A percentile compares a stretch with the other conserved stretches of the same genome.
phyloP scores from a whole-genome alignment of 2,329 filamentous ascomycete species.

The Phialophora macrospora region DNA sequence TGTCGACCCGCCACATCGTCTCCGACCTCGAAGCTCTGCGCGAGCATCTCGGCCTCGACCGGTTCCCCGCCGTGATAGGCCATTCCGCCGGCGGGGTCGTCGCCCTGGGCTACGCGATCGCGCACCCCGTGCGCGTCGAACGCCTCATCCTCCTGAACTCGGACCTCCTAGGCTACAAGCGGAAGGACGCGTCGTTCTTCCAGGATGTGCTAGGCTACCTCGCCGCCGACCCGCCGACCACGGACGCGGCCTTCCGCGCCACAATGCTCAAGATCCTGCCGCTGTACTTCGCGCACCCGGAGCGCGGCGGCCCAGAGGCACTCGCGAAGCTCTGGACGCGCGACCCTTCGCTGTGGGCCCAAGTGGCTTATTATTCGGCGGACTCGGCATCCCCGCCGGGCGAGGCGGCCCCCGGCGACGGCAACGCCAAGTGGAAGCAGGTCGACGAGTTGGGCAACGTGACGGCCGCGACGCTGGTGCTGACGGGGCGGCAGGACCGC shows the following conservation, averaged over 20 bases:
- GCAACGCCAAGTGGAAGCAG: constrained; percentile 23
- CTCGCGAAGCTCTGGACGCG: constrained; percentile 14
- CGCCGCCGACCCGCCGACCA: constrained; percentile 11
- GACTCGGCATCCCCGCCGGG: constrained; percentile 14
- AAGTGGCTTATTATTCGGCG: constrained; percentile 30
- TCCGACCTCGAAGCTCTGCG: constrained; percentile 41
- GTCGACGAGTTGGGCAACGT: constrained; percentile 34
- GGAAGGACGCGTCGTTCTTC: constrained; percentile 32
- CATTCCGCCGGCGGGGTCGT: constrained; percentile 43
- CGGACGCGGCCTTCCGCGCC: constrained; percentile 36
- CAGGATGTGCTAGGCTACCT: constrained; percentile 22
- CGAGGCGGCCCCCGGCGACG: constrained; percentile 32
- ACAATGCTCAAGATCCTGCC: constrained; percentile 35
- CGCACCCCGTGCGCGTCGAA: constrained; percentile 37
- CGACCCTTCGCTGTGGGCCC: constrained; percentile 20
- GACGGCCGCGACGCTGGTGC: constrained; percentile 39
- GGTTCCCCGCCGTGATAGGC: constrained; percentile 34
- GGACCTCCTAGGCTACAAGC: constrained; percentile 37
- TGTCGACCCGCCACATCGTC: constrained; percentile 38
- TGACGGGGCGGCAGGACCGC: constrained; percentile 40
- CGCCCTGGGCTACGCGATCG: constrained; percentile 41
- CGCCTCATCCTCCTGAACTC: constrained; percentile 39
- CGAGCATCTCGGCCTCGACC: constrained; percentile 35
- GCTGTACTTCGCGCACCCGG: constrained; percentile 40
- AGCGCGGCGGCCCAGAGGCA: constrained; percentile 25